phyloP scores from a whole-genome alignment of 345 rosid species.

The Populus deltoides region DNA sequence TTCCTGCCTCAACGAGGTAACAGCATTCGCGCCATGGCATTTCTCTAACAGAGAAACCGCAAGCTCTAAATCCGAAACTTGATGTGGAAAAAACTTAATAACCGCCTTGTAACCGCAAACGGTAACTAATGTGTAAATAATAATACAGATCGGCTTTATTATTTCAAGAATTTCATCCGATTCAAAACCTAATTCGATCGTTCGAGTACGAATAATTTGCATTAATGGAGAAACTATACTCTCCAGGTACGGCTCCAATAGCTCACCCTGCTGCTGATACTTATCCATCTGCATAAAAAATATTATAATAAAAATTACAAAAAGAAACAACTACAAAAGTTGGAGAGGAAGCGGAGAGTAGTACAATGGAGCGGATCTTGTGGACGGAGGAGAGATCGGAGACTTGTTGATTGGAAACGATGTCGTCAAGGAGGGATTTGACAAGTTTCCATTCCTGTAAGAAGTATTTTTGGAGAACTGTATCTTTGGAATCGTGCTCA shows the following conservation, averaged over 20 bases:
- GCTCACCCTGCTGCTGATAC: conserved; percentile 87
- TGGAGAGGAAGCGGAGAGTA: conserved; percentile 8
- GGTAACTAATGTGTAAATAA: conserved; percentile 75
- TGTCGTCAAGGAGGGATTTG: conserved; percentile 65
- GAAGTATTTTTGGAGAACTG: conserved; percentile 72
- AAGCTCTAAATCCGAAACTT: conserved; percentile 84
- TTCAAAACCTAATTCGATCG: conserved; percentile 44
- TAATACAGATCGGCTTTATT: conserved; percentile 75
- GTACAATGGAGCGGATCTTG: conserved; percentile 82
- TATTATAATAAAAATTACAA: no score
- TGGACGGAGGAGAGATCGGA: conserved; percentile 56
- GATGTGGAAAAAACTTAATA: conserved; percentile 89
- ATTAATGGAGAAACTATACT: conserved; percentile 77
- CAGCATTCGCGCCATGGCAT: conserved; percentile 60
- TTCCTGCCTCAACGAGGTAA: conserved; percentile 68
- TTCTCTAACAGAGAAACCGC: conserved; percentile 83
- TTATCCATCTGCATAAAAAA: conserved; percentile 63
- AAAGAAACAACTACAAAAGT: neutral
- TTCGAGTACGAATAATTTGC: conserved; percentile 59
- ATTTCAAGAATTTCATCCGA: conserved; percentile 55
- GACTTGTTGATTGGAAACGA: conserved; percentile 60
- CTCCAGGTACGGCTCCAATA: conserved; percentile 88
- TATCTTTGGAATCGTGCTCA: conserved; percentile 71
- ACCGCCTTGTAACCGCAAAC: conserved; percentile 90
- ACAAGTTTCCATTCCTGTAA: conserved; percentile 82